These are phyloP conservation scores for Huntiella savannae DNA, from an alignment of 2,329 filamentous ascomycete genomes.

Conservation along the genomic window DNA sequence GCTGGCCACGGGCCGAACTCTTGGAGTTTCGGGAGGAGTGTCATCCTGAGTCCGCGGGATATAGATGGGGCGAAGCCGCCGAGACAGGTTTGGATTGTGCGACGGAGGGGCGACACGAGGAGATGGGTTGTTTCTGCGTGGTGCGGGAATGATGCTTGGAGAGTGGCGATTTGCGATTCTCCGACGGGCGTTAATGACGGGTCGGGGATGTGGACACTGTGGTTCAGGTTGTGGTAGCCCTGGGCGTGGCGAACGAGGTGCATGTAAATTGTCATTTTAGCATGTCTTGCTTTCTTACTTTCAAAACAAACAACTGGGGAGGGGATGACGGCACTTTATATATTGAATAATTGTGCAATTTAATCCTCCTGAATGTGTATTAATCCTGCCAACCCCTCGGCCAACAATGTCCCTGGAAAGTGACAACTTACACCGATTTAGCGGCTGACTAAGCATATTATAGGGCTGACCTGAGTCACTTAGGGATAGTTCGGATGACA, in stretches of 20 bases:
- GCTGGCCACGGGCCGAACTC: conserved; percentile 59
- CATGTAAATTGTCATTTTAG: conserved; percentile 32
- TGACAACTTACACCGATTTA: no score
- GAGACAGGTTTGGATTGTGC: conserved; percentile 63
- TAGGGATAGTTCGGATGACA: no score
- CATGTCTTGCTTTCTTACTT: no score
- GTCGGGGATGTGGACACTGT: conserved; percentile 55
- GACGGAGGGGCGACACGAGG: conserved; percentile 59
- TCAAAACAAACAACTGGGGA: no score
- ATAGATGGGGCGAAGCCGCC: conserved; percentile 45
- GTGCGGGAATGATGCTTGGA: conserved; percentile 43
- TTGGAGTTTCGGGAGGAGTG: conserved; percentile 57
- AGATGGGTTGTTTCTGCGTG: conserved; percentile 49
- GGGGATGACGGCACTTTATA: no score
- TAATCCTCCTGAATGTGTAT: no score
- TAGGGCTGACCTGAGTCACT: no score
- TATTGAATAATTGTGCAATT: no score
- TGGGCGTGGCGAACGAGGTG: conserved; percentile 57
- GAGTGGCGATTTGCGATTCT: conserved; percentile 48
- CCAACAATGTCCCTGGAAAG: no score
- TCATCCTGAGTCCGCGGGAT: conserved; percentile 22
- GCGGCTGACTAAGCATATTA: no score
- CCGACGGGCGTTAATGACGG: conserved; percentile 62
- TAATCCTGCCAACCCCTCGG: no score
- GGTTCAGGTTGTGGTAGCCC: conserved; percentile 65